A percentile compares a stretch with the other conserved stretches of the same genome.
phyloP scores from a whole-genome alignment of 768 basidiomycete species.

The Auriscalpium vulgare region DNA sequence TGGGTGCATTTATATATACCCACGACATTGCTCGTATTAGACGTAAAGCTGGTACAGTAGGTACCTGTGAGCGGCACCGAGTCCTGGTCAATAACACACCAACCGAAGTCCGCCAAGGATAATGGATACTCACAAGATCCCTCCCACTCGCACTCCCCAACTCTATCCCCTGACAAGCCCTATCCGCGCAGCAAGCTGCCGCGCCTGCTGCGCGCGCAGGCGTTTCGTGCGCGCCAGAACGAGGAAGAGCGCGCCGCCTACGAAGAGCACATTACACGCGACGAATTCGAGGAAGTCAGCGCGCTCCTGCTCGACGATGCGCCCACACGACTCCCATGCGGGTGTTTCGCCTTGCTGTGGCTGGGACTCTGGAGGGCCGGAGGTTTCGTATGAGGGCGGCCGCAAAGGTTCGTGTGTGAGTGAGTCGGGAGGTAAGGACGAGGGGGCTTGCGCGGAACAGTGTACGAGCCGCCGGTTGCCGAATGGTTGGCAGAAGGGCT shows the following conservation, averaged over 20 bases:
- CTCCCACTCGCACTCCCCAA: no score
- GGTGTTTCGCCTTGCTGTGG: conserved; percentile 47
- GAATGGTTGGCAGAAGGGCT: conserved; percentile 94
- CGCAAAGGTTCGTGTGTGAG: conserved; percentile 2
- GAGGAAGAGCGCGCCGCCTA: conserved; percentile 52
- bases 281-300: conserved; percentile 90
- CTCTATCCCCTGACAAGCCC: conserved; percentile 42
- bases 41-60: no score
- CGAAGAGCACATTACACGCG: conserved; percentile 73
- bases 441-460: conserved; percentile 40
- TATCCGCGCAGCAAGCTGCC: conserved; percentile 80
- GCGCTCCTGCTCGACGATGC: conserved; percentile 69
- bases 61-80: no score
- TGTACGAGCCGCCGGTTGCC: conserved; percentile 88
- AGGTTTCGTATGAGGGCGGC: conserved; percentile 3
- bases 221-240: conserved; percentile 63
- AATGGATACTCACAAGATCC: no score
- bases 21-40: no score
- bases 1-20: no score
- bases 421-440: conserved; percentile 19
- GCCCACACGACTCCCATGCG: conserved; percentile 92
- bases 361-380: conserved; percentile 7
- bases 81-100: no score
- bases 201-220: conserved; percentile 65
- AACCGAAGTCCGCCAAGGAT: no score